Conservation (phyloP, 2,329 filamentous ascomycete genomes). For the Colletotrichum sp. region DNA sequence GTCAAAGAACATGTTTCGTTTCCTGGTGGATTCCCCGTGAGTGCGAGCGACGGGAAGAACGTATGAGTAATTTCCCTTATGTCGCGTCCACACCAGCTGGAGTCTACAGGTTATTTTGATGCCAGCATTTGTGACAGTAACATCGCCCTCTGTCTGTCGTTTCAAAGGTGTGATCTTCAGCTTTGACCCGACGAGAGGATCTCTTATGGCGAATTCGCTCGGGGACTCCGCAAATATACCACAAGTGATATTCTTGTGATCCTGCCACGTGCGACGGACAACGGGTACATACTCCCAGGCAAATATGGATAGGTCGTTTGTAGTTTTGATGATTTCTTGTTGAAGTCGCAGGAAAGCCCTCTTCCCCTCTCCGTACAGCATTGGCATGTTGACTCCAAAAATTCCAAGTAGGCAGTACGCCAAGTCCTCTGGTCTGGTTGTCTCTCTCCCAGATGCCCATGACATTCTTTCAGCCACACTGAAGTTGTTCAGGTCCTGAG, state of each 20-base stretch:
- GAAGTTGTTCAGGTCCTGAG: not conserved
- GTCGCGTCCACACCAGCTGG: not conserved
- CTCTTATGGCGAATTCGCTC: not conserved
- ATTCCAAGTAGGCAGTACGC: not conserved
- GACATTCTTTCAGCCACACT: not conserved
- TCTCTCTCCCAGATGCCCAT: not conserved
- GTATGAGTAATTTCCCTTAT: not conserved
- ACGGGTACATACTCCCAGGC: not conserved
- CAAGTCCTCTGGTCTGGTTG: not conserved
- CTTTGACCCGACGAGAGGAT: not conserved
- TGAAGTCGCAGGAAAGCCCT: not conserved
- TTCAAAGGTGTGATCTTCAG: not conserved
- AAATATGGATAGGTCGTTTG: not conserved
- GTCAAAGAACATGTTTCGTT: not conserved
- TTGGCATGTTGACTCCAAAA: not conserved
- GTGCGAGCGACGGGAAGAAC: not conserved
- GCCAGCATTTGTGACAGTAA: not conserved
- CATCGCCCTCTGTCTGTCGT: not conserved
- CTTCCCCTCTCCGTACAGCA: not conserved
- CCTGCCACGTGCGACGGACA: not conserved
- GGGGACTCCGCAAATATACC: not conserved
- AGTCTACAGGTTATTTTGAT: not conserved
- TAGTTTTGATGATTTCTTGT: not conserved
- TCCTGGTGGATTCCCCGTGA: not conserved
- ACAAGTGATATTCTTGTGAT: not conserved